Conservation (phyloP, 1,284 basidiomycete species). For the Tausonia pullulans region DNA sequence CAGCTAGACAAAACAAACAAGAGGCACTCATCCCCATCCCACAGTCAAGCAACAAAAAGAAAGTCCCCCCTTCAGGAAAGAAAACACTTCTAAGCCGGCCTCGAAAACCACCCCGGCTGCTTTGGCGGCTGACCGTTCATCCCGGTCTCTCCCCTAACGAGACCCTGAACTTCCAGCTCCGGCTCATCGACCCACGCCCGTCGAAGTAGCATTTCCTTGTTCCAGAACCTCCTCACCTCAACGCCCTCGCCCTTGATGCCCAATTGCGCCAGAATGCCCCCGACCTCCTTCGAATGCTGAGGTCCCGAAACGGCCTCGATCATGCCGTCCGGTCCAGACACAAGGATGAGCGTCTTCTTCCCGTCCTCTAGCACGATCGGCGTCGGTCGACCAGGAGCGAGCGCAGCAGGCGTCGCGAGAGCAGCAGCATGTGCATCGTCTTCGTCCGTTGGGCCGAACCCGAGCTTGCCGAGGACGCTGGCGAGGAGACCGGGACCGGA, state of each 20-base stretch:
- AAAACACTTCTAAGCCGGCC: no score
- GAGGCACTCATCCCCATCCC: no score
- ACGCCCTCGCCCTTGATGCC: conserved; percentile 5
- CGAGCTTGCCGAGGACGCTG: not conserved
- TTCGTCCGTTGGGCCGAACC: no score
- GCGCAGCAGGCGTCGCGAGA: not conserved
- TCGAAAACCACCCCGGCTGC: no score
- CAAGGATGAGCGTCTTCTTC: conserved; percentile 11
- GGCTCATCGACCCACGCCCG: no score
- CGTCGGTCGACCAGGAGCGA: not conserved
- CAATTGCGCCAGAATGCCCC: conserved; percentile 10
- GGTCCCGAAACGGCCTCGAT: conserved; percentile 9
- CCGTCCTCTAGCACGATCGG: not conserved
- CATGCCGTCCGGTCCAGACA: conserved; percentile 17
- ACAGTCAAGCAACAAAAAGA: no score
- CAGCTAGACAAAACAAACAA: no score
- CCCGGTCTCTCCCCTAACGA: no score
- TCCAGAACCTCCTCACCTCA: conserved; percentile 15
- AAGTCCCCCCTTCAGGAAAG: no score
- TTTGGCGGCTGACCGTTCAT: no score
- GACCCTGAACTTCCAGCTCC: no score
- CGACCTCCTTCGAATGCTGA: not conserved
- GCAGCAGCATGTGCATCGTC: not conserved
- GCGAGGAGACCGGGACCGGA: not conserved
- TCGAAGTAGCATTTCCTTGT: not conserved